These are phyloP conservation scores for Hypoxylon sp. DNA, from an alignment of 2,329 filamentous ascomycete genomes.

Conservation along the genomic window DNA sequence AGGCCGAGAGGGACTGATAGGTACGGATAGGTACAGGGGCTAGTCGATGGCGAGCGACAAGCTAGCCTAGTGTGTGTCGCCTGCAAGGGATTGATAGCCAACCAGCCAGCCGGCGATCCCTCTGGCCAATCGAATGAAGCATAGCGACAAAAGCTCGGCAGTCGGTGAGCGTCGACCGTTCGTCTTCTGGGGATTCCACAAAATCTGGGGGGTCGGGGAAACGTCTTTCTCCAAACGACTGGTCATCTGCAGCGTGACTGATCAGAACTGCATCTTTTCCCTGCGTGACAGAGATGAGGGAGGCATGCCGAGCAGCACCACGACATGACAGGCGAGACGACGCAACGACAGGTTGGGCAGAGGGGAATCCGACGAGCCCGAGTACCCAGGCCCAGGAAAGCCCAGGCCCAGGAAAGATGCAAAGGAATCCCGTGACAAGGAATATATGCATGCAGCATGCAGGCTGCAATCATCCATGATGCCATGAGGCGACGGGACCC, in stretches of 20 bases:
- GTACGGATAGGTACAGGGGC: constrained; percentile 27
- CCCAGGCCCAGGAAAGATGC: not conserved
- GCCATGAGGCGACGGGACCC: constrained; percentile 6
- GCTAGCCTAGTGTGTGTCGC: constrained; percentile 29
- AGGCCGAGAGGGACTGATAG: not conserved
- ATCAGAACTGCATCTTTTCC: constrained; percentile 11
- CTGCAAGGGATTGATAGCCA: constrained; percentile 32
- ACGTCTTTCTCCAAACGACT: constrained; percentile 27
- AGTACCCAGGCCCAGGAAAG: not conserved
- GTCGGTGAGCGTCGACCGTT: constrained; percentile 32
- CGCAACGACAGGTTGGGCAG: no score
- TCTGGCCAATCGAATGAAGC: constrained; percentile 31
- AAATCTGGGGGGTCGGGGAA: constrained; percentile 23
- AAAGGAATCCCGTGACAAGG: constrained; percentile 32
- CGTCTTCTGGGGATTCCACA: constrained; percentile 20
- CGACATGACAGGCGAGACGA: not conserved
- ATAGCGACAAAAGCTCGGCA: constrained; percentile 26
- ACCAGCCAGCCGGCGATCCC: constrained; percentile 28
- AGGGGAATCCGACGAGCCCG: no score
- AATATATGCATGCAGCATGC: constrained; percentile 36
- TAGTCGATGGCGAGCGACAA: constrained; percentile 32
- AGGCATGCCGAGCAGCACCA: not conserved
- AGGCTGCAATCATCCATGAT: constrained; percentile 34
- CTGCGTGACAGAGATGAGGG: constrained; percentile 8
- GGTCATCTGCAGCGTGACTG: constrained; percentile 29